phyloP scores from a whole-genome alignment of 805 yeast genomes.

The Candida suzukii region DNA sequence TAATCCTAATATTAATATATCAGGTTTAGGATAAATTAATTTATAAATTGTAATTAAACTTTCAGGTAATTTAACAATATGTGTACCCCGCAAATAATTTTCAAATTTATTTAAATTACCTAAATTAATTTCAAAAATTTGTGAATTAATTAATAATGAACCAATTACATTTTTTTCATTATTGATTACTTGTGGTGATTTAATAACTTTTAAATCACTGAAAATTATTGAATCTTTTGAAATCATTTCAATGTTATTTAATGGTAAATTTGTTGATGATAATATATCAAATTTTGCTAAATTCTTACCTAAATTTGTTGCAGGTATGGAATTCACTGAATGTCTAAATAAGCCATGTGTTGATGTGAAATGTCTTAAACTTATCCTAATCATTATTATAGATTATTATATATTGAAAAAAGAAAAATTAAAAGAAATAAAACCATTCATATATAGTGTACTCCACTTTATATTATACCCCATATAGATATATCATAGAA shows the following conservation, averaged over 20 bases:
- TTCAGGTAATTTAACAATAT: conserved; percentile 46
- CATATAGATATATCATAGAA: too few species aligned
- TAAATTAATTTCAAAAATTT: conserved; percentile 54
- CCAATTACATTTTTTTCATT: conserved; percentile 34
- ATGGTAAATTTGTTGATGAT: conserved; percentile 34
- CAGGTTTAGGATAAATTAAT: conserved; percentile 69
- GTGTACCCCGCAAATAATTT: not conserved
- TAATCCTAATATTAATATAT: conserved; percentile 62
- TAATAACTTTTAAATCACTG: not conserved
- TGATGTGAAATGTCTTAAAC: conserved; percentile 7
- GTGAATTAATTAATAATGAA: conserved; percentile 45
- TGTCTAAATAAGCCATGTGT: conserved; percentile 6
- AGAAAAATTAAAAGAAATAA: too few species aligned
- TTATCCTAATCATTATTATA: not conserved
- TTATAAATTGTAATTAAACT: conserved; percentile 42
- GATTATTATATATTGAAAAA: too few species aligned
- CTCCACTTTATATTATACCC: too few species aligned
- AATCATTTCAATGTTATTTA: conserved; percentile 44
- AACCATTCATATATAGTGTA: too few species aligned
- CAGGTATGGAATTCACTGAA: conserved; percentile 20
- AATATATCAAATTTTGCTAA: conserved; percentile 39
- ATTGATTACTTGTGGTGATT: conserved; percentile 5
- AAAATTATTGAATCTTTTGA: conserved; percentile 53
- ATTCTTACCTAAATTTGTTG: conserved; percentile 28
- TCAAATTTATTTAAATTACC: conserved; percentile 26